phyloP scores from a whole-genome alignment of 306 rosid genomes.

The Pterocarpus macrocarpus region DNA sequence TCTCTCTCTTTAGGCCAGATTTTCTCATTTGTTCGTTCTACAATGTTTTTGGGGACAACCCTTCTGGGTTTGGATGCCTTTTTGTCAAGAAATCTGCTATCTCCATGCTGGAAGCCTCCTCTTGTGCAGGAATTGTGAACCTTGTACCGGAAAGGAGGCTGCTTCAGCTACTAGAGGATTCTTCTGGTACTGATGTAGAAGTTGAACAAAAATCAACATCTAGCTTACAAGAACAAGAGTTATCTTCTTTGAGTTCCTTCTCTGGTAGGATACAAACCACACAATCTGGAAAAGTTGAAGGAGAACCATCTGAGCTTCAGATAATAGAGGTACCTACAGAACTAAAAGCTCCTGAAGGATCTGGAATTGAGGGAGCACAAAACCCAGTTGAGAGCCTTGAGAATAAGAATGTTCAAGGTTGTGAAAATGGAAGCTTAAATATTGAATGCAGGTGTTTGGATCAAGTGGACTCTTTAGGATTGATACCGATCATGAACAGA shows the following conservation, averaged over 20 bases:
- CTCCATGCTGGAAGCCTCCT: slow-evolving; percentile 67
- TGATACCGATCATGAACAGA: slow-evolving; percentile 65
- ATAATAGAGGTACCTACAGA: slow-evolving; percentile 45
- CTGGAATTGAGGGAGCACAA: slow-evolving; percentile 51
- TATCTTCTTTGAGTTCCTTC: slow-evolving; percentile 69
- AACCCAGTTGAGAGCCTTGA: slow-evolving; percentile 43
- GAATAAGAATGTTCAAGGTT: slow-evolving; percentile 32
- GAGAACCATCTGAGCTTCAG: slow-evolving; percentile 49
- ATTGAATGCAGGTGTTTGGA: slow-evolving; percentile 83
- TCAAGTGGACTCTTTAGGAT: slow-evolving; percentile 83
- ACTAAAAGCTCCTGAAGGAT: slow-evolving; percentile 44
- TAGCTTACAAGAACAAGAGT: slow-evolving; percentile 56
- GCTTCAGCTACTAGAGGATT: slow-evolving; percentile 57
- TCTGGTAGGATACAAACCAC: slow-evolving; percentile 65
- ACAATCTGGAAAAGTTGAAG: slow-evolving; percentile 46
- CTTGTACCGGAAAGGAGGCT: slow-evolving; percentile 68
- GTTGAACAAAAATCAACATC: slow-evolving; percentile 52
- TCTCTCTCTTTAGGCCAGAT: slow-evolving; percentile 84
- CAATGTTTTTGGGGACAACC: slow-evolving; percentile 86
- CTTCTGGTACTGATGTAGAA: slow-evolving; percentile 62
- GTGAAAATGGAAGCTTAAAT: slow-evolving; percentile 50
- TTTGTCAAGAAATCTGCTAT: slow-evolving; percentile 84
- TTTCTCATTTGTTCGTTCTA: slow-evolving; percentile 93
- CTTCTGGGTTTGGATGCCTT: slow-evolving; percentile 95
- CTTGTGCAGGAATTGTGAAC: slow-evolving; percentile 78